Evolutionary conservation across 495 filamentous ascomycete genomes (phyloP), one percentile per base, ranked within the genome.

Genomic region (Lichina pygmaea): DNA sequence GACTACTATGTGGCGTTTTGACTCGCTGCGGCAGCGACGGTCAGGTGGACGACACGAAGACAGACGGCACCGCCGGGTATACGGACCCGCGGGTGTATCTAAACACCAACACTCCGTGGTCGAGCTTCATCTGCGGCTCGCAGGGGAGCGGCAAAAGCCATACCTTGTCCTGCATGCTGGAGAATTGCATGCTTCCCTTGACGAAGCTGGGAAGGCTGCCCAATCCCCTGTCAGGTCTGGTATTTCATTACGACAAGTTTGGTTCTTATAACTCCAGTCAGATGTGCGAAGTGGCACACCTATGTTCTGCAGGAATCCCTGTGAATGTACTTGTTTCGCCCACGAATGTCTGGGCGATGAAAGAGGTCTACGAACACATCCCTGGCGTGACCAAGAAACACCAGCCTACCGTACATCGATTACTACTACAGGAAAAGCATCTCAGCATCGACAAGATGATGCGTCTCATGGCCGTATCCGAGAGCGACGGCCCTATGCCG

Each of bases 61-160:
- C 12, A n/a, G 12, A 40, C 17, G 38, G 15, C 17, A 4, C 12
- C 12, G 12, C 12, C 17, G 4, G 3, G 2, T 1, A 16, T 4
- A n/a, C 12, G 12, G 72, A 77, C 46, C 61, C 64, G 0, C 61
- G 72, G 1, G 49, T 82, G 0, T 71, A 73, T 41, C 66, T 77
- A 53, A 86, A 86, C 52, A 65, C 75, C 4, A 64, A 75, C 7
- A 61, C 68, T 0, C 78, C 80, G 0, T 78, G 68, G 7, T 77
- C 72, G 34, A 65, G 67, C 0, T 85, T 85, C 55, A 77, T 86
- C 42, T 86, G 80, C 49, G 80, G 80, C 6, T 69, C 68, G 42
- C 79, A 85, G 54, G 80, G 78, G 0, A 76, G 72, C 41, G 81
- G 80, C 2, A 86, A 84, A 60, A 77, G 71, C 40, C 76, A 84